A percentile compares a stretch with the other conserved stretches of the same genome.
Conservation (phyloP, 208 protist genomes). For the Porcisia deanei region DNA sequence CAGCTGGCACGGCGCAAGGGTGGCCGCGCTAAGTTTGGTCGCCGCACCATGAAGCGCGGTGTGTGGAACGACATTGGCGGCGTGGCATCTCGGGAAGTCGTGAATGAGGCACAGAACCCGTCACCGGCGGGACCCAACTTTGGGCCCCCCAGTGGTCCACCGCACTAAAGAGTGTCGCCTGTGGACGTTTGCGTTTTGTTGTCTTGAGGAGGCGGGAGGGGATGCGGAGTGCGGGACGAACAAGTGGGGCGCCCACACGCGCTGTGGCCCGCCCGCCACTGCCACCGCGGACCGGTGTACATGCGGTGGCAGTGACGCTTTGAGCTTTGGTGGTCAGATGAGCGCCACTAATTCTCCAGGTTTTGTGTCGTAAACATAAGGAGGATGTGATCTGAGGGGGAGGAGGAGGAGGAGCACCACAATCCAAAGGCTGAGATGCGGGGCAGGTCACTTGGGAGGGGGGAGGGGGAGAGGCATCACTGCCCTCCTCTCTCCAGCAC, state of each 20-base stretch:
- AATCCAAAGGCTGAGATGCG: background rate
- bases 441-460: background rate
- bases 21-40: conserved; percentile 81
- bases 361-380: background rate
- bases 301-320: background rate
- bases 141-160: conserved; percentile 58
- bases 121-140: conserved; percentile 45
- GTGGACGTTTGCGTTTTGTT: background rate
- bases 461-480: too few species aligned
- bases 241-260: background rate
- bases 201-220: background rate
- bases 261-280: background rate
- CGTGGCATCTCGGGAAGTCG: conserved; percentile 43
- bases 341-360: background rate
- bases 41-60: conserved; percentile 36
- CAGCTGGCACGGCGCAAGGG: conserved; percentile 76
- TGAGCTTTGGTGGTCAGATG: too few species aligned
- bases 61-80: conserved; percentile 86
- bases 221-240: background rate
- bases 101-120: conserved; percentile 43
- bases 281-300: background rate
- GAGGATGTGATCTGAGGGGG: background rate
- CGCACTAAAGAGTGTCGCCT: conserved; percentile 21
- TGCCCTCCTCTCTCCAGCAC: too few species aligned
- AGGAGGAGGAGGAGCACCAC: background rate